phyloP scores from a whole-genome alignment of 768 basidiomycete species.

The Crassisporium funariophilum region DNA sequence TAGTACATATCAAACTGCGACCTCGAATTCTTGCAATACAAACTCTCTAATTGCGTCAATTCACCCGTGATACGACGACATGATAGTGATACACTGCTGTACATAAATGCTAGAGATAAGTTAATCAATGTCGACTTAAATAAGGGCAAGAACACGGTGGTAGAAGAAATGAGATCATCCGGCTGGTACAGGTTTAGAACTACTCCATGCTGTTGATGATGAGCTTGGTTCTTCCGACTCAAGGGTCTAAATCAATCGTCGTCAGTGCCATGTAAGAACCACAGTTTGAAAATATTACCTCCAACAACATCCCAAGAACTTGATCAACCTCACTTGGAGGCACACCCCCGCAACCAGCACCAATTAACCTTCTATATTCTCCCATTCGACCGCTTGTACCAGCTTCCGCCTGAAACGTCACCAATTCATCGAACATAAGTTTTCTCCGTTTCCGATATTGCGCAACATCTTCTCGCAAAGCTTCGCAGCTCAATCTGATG shows the following conservation, averaged over 20 bases:
- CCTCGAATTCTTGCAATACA: neutral
- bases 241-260: slow-evolving; percentile 55
- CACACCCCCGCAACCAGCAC: slow-evolving; percentile 87
- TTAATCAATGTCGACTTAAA: slow-evolving; percentile 14
- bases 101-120: slow-evolving; percentile 26
- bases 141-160: slow-evolving; percentile 5
- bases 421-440: slow-evolving; percentile 72
- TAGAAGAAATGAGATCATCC: slow-evolving; percentile 20
- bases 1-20: no score
- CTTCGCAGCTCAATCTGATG: slow-evolving; percentile 56
- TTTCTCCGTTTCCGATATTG: slow-evolving; percentile 70
- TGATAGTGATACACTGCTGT: slow-evolving; percentile 20
- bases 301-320: slow-evolving; percentile 80
- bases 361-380: slow-evolving; percentile 87
- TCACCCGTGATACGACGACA: slow-evolving; percentile 7
- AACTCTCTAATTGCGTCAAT: neutral
- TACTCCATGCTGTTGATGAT: slow-evolving; percentile 51
- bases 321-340: slow-evolving; percentile 86
- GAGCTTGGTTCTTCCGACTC: slow-evolving; percentile 81
- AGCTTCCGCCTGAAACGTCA: slow-evolving; percentile 82
- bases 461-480: slow-evolving; percentile 63
- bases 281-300: slow-evolving; percentile 48
- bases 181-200: slow-evolving; percentile 34
- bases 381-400: slow-evolving; percentile 89
- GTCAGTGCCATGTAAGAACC: neutral